Evolutionary conservation across 108 stramenopile species (phyloP), one percentile per base, ranked within the genome.

Genomic region (Conticribra guillardii): DNA sequence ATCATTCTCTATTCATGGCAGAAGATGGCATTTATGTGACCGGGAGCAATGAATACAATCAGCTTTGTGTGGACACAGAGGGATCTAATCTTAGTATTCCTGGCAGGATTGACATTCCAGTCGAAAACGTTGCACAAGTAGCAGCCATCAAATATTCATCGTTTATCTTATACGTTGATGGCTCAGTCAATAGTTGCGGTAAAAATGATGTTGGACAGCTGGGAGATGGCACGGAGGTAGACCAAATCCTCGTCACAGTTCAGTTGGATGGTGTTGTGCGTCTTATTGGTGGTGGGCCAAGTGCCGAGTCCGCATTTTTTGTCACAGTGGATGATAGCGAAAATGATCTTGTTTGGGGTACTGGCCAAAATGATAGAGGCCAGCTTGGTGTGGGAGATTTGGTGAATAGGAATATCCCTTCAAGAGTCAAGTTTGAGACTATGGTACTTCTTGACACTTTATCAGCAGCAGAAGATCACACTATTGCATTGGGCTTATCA

Each of bases 121-220:
- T 61, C 3, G 34, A 60, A 15, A 59, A 74, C 24, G 32, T 74
- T 22, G 29, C 48, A 30, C 46, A 37, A 19, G 58, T 67, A 9
- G 64, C 65, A 29, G 73, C 73, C 17, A 74, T 60, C 49, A 60
- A 51, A 7, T 60, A 30, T 23, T 74, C 73, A 15, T 60, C 64
- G 2, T 74, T 49, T 27, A 80, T 72, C 50, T 47, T 76, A 0
- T 70, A 72, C 24, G 82, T 71, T 46, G 73, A 65, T 63, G 74
- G 51, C 26, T 71, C 78, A 9, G 79, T 69, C 8, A 80, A 79
- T 23, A 60, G 50, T n/a, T 85, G 82, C 54, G 79, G 84, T 2
- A 79, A 67, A 45, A 68, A 82, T 17, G 70, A 85, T 26, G 54
- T 23, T 31, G 79, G 70, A 2, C 67, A 74, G 51, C 59, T 74